Base-by-base conservation (phyloP, 352 stramenopile species). In the Pythium insidiosum region DNA sequence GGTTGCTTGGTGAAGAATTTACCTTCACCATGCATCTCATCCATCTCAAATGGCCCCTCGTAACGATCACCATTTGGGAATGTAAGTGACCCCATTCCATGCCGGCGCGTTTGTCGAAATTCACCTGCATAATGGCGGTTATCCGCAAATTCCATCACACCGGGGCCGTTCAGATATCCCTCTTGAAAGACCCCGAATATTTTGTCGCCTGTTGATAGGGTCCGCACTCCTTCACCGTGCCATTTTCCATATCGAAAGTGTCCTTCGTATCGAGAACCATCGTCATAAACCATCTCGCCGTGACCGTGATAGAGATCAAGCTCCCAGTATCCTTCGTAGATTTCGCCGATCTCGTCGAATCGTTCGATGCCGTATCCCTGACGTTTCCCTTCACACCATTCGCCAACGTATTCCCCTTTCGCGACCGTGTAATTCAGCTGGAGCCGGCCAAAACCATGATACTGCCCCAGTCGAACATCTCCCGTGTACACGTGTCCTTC, bases 31-130 rank as follows among this genome's bases (percentile, higher is more conserved):
- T 97, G 75, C 50, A 79, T 84, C 35, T 80, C 62, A 22, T 93
- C 85, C 23, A 91, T 40, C 44, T 79, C 63, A 49, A 94, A 97
- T 26, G 87, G 63, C 5, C 91, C 91, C 56, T 95, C 83, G 58
- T 97, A 97, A 1, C 69, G 67, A 42, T 96, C 91, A 3, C 89
- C 88, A 38, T 89, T 95, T 0, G 78, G 61, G 46, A 94, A 95
- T 2, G 73, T 84, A 12, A 97, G 44, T 23, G 84, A 65, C 5
- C 90, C 88, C 24, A 77, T 46, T 4, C 88, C 88, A 21, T 97
- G 73, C 5, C 78, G 63, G 6, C 65, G 52, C 9, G 79, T 89
- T 39, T 64, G 47, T 5, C 15, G 31, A 44, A 91, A 89, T 5
- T 65, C 58, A n/a, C 79, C 76, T 11, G 50, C 47, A 38, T 91